Evolutionary conservation across 108 stramenopile species (phyloP).

Genomic region (Nannochloropsis oceanica): DNA sequence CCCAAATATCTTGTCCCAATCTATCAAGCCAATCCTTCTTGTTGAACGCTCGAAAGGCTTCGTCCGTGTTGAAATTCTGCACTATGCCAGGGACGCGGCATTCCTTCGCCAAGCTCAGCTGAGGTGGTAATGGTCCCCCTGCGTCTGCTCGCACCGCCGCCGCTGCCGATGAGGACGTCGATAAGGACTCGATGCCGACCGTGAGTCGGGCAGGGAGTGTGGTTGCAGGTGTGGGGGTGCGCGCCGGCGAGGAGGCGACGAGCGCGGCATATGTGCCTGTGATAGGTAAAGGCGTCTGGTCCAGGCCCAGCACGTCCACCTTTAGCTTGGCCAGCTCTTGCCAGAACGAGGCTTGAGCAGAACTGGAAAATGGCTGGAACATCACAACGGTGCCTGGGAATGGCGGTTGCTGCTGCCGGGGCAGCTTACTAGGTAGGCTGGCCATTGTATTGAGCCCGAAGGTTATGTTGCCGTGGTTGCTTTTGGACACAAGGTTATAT

Average conservation of each 20-base stretch:
- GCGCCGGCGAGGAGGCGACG: background rate
- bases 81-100: constrained; percentile 12
- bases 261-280: background rate
- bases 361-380: constrained; percentile 15
- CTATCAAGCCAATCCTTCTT: constrained; percentile 10
- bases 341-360: constrained; percentile 20
- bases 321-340: constrained; percentile 18
- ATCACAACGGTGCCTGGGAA: background rate
- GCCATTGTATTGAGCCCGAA: no score
- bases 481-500: no score
- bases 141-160: constrained; percentile 1
- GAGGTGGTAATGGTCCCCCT: constrained; percentile 1
- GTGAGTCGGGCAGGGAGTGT: background rate
- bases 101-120: constrained; percentile 9
- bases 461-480: no score
- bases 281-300: constrained; percentile 13
- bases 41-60: constrained; percentile 24
- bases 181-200: background rate
- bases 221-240: background rate
- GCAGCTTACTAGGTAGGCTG: no score
- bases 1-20: constrained; percentile 5
- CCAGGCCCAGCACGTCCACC: constrained; percentile 17
- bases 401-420: no score
- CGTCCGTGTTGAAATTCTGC: constrained; percentile 21
- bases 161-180: background rate